Base-by-base conservation (phyloP, 1,284 basidiomycete genomes). In the Apiotrichum akiyoshidainum region DNA sequence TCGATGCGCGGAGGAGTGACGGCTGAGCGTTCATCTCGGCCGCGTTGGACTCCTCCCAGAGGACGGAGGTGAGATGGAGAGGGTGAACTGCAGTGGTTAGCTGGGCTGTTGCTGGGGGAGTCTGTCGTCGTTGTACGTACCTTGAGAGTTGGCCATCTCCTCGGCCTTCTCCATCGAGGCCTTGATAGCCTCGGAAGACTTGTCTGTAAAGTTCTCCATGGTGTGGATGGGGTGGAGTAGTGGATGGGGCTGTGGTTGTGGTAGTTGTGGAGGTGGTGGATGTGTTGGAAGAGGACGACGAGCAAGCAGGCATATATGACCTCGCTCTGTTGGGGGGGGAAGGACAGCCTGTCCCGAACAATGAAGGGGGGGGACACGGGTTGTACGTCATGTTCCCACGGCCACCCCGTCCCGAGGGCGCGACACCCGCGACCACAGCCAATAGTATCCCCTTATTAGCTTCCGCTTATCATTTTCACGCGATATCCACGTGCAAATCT, bases 101-200 rank as follows among this genome's bases (percentile, higher is more conserved):
- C 57, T 40, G 4, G n/a, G 35, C 17, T 50, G 12, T 31, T 51
- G 14, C 37, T 2, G 37, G 14, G 2, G 26, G 16, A 12, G 21
- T 19, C 2, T 47, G 11, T 17, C 12, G n/a, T 31, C 26, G 26
- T 2, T 16, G 26, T 37, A 68, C 74, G 53, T 46, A 74, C 74
- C 69, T 68, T 75, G 72, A 17, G 71, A 69, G 65, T 76, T 73
- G 61, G 65, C 61, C 65, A 69, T 66, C 63, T 76, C 74, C 57
- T 74, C 77, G 7, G 81, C 77, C 57, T 78, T 77, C 14, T 78
- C 76, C 52, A 83, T 74, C 34, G 83, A 81, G 46, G 78, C 78
- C 72, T 82, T 81, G 71, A 84, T 72, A 49, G 80, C 75, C 53
- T 81, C 77, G 49, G 78, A 73, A 13, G 80, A 80, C 58, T 77